phyloP scores from a whole-genome alignment of 352 stramenopile genomes.

The Blastocystis sp. region DNA sequence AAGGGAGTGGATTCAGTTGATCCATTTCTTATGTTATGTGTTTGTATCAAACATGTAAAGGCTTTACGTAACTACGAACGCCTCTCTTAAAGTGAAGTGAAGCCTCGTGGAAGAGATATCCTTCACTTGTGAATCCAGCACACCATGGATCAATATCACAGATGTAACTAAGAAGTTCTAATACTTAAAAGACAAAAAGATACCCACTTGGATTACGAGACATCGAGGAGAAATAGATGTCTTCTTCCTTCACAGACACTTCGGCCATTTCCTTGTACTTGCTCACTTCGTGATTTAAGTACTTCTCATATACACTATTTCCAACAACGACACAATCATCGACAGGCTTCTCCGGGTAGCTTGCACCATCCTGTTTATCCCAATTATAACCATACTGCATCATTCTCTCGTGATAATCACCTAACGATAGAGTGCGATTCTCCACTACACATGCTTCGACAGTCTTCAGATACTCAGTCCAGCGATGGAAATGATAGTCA shows the following conservation, averaged over 20 bases:
- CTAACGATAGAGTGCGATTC: neutral
- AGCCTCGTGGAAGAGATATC: neutral
- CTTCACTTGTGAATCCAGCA: constrained; percentile 10
- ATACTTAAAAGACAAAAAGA: neutral
- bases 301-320: neutral
- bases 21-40: neutral
- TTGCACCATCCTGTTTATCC: neutral
- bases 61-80: neutral
- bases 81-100: neutral
- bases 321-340: neutral
- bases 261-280: neutral
- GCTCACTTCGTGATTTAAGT: neutral
- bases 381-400: neutral
- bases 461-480: constrained; percentile 46
- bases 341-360: neutral
- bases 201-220: neutral
- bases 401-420: constrained; percentile 33
- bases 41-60: neutral
- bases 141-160: constrained; percentile 24
- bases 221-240: constrained; percentile 7
- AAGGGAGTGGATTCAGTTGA: neutral
- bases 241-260: neutral
- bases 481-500: constrained; percentile 41
- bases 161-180: neutral
- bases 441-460: neutral